Base-by-base conservation (phyloP, 2,329 filamentous ascomycete genomes). In the Fusarium drepaniforme region DNA sequence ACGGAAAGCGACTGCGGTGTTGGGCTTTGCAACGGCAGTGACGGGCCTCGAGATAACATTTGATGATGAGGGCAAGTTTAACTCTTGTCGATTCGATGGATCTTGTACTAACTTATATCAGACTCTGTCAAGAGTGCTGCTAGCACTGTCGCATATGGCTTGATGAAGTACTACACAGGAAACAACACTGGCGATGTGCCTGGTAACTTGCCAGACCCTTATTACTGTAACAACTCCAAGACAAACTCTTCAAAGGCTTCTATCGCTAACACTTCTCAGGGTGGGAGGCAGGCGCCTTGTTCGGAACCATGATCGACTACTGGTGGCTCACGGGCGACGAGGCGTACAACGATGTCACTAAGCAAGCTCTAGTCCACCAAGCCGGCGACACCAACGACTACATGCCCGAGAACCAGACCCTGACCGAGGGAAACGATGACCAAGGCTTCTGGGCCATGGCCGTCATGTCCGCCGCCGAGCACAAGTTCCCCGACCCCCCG, bases 371-470 rank as follows among this genome's bases (percentile, higher is more conserved):
- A 77, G 77, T 90, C 9, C 90, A 91, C 77, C 92, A 93, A 80
- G 87, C 85, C 38, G 90, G 90, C 44, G 83, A 87, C n/a, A 86
- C 90, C 71, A 78, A 81, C 15, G 89, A 93, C 80, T 93, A 88
- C 80, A 92, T 93, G 91, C 92, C 92, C 4, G 79, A 81, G n/a
- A 93, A 92, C 81, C 90, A 92, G 81, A 91, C 90, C 8, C 82
- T 85, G 58, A 88, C 87, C 3, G 82, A 88, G 71, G 92, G 92
- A 74, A 94, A 94, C 82, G 93, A 95, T 74, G 93, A 94, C 77
- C 93, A 94, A 82, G 92, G 93, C 8, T 96, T 97, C 83, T 97
- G 94, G 94, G 93, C 90, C n/a, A 89, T 97, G 86, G 90, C 94
- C 1, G 93, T 92, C 70, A 93, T 97, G 87, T 89, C 90, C 12